Evolutionary conservation across 2,329 filamentous ascomycete species (phyloP).

Genomic region (Ophiocordyceps sinensis): DNA sequence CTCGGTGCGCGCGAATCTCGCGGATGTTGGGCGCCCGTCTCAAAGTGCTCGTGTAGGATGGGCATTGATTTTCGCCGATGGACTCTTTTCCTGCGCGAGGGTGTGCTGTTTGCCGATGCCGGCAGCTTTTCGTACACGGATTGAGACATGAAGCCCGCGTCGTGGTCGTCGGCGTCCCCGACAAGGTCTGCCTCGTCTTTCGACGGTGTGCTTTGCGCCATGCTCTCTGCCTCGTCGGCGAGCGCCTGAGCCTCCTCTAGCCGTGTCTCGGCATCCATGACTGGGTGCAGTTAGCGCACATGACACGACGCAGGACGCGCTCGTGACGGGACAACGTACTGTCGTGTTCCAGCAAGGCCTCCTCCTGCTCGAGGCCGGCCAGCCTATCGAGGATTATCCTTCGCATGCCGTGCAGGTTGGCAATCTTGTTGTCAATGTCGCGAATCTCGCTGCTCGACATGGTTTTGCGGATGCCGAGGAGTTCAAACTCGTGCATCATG

Average conservation of each 20-base stretch:
- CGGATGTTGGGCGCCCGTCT: conserved; percentile 78
- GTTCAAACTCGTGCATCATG: conserved; percentile 75
- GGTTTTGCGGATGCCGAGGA: conserved; percentile 85
- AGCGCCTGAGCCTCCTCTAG: conserved; percentile 47
- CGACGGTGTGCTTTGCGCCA: conserved; percentile 35
- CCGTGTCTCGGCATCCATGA: conserved; percentile 46
- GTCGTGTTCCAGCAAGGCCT: conserved; percentile 79
- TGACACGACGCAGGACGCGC: neutral
- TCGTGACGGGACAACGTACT: conserved; percentile 33
- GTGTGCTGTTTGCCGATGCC: conserved; percentile 30
- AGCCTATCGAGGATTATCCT: conserved; percentile 80
- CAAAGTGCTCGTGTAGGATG: conserved; percentile 87
- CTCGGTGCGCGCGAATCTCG: conserved; percentile 77
- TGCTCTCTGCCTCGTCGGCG: conserved; percentile 41
- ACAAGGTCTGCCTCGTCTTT: conserved; percentile 39
- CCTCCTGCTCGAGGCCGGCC: conserved; percentile 77
- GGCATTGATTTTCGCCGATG: conserved; percentile 75
- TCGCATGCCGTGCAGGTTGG: conserved; percentile 84
- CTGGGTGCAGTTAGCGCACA: conserved; percentile 21
- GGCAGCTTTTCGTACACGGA: conserved; percentile 93
- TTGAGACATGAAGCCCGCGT: conserved; percentile 77
- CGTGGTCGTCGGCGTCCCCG: conserved; percentile 33
- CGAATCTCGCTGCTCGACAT: conserved; percentile 95
- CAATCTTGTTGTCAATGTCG: conserved; percentile 94
- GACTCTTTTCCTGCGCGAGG: conserved; percentile 36